Evolutionary conservation across 2,329 filamentous ascomycete species (phyloP).

Genomic region (Paraphaeosphaeria sporulosa): DNA sequence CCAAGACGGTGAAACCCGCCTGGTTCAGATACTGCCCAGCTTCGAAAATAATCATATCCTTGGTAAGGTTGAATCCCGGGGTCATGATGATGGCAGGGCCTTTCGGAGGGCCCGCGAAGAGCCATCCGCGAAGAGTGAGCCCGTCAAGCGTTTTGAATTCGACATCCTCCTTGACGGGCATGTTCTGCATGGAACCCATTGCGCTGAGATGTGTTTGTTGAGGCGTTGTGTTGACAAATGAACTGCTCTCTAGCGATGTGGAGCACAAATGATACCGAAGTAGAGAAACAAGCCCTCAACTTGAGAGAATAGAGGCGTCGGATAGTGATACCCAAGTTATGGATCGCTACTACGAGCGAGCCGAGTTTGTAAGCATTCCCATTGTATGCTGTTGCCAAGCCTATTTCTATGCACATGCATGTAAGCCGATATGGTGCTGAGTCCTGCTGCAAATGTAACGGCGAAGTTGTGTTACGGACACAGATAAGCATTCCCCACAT

Average conservation of each 20-base stretch:
- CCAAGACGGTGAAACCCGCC: constrained; percentile 29
- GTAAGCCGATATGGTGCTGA: not conserved
- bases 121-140: not conserved
- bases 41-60: constrained; percentile 2
- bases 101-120: not conserved
- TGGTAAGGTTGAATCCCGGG: not conserved
- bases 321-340: not conserved
- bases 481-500: not conserved
- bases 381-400: not conserved
- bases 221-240: not conserved
- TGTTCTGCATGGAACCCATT: not conserved
- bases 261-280: not conserved
- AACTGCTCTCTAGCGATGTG: not conserved
- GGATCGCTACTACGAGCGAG: not conserved
- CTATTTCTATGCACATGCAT: not conserved
- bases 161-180: not conserved
- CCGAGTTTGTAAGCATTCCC: not conserved
- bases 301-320: not conserved
- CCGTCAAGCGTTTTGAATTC: not conserved
- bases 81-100: constrained; percentile 1
- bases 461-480: not conserved
- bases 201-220: not conserved
- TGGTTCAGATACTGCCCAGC: not conserved
- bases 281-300: not conserved
- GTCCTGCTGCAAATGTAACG: not conserved